Percentiles rank a stretch among this genome's conserved stretches.
phyloP scores from a whole-genome alignment of 2,329 filamentous ascomycete genomes.

The Atkinsonella hypoxylon region DNA sequence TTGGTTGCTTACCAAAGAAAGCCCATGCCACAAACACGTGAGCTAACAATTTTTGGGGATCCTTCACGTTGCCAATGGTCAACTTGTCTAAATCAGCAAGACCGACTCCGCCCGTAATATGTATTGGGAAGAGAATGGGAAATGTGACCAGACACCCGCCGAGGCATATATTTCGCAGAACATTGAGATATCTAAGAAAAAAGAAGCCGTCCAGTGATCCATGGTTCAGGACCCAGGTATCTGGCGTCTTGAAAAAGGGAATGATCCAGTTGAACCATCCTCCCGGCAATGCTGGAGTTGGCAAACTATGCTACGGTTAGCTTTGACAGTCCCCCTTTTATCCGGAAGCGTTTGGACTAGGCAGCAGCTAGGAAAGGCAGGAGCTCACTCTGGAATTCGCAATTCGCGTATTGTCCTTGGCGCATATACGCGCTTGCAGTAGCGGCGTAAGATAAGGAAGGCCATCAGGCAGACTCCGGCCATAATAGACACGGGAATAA shows the following conservation, averaged over 20 bases:
- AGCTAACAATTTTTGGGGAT: constrained; percentile 57
- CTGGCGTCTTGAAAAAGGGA: constrained; percentile 54
- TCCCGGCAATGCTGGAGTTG: constrained; percentile 44
- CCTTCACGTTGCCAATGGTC: constrained; percentile 62
- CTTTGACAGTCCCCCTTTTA: neutral
- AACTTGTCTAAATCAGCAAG: constrained; percentile 62
- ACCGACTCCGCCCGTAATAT: constrained; percentile 64
- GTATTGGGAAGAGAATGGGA: constrained; percentile 77
- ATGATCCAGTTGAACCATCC: constrained; percentile 57
- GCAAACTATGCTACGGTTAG: constrained; percentile 30
- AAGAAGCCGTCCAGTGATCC: constrained; percentile 88
- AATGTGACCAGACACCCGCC: constrained; percentile 76
- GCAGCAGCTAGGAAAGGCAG: neutral
- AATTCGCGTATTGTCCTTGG: constrained; percentile 39
- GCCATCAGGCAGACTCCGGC: constrained; percentile 35
- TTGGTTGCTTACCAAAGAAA: constrained; percentile 42
- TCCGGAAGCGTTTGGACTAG: neutral
- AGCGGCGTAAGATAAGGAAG: constrained; percentile 37
- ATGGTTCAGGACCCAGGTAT: constrained; percentile 76
- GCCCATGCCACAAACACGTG: constrained; percentile 72
- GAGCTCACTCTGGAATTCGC: constrained; percentile 27
- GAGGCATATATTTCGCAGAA: constrained; percentile 73
- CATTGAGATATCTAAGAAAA: constrained; percentile 57
- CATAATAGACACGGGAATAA: constrained; percentile 41
- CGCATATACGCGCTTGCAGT: constrained; percentile 39